Evolutionary conservation across 148 eudicot genomes (phyloP).

Genomic region (Fagopyrum homotropicum): DNA sequence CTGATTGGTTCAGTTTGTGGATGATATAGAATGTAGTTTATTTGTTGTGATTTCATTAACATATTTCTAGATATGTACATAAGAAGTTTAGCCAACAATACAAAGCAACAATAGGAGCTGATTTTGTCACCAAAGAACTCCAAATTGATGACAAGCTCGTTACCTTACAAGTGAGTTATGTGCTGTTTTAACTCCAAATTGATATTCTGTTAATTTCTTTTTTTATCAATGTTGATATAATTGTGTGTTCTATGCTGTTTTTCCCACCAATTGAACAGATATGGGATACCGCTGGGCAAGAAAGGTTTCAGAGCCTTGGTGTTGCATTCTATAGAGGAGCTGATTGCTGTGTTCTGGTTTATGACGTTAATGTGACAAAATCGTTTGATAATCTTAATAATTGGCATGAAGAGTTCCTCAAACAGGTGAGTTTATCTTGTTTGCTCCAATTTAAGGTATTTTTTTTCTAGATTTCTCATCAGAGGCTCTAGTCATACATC

Average conservation of each 20-base stretch:
- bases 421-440: conserved; percentile 42
- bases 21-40: background rate
- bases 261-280: background rate
- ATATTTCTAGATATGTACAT: conserved; percentile 46
- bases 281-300: conserved; percentile 15
- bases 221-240: background rate
- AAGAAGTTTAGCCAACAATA: conserved; percentile 66
- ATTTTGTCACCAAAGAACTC: conserved; percentile 63
- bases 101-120: conserved; percentile 85
- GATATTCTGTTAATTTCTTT: background rate
- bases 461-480: too few species aligned
- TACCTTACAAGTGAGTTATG: conserved; percentile 52
- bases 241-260: background rate
- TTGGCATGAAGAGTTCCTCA: conserved; percentile 90
- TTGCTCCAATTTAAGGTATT: background rate
- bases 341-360: conserved; percentile 92
- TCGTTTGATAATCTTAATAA: conserved; percentile 80
- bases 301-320: conserved; percentile 28
- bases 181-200: background rate
- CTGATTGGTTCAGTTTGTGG: background rate
- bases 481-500: too few species aligned
- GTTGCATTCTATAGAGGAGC: conserved; percentile 97
- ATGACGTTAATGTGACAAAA: conserved; percentile 80
- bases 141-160: conserved; percentile 55
- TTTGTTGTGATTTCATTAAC: conserved; percentile 12